These are phyloP conservation scores for Capsicum rhomboideum DNA, from an alignment of 257 asterid species.

Conservation along the genomic window DNA sequence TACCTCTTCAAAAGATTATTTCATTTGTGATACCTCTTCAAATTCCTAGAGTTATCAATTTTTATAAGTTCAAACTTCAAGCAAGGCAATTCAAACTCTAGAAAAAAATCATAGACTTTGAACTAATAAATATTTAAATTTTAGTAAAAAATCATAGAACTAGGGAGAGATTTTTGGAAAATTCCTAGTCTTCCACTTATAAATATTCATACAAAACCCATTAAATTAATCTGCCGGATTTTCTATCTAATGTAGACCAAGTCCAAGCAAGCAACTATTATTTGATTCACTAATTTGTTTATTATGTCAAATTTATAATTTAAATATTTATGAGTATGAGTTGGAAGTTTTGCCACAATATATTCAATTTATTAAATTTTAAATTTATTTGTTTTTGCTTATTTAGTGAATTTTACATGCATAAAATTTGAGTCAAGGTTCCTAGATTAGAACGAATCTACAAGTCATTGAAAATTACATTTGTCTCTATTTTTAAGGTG, in stretches of 20 bases:
- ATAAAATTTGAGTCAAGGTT: neutral
- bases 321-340: no score
- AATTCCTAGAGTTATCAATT: no score
- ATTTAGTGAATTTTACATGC: neutral
- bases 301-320: neutral
- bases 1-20: no score
- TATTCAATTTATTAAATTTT: no score
- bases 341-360: no score
- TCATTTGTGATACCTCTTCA: no score
- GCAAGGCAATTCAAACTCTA: no score
- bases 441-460: rapidly evolving
- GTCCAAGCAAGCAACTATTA: neutral
- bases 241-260: neutral
- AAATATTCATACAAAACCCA: neutral
- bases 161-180: neutral
- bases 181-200: neutral
- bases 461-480: neutral
- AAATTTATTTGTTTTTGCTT: neutral
- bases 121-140: no score
- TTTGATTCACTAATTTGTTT: neutral
- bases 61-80: no score
- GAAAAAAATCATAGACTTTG: no score
- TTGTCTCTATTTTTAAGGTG: neutral
- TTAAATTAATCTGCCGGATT: neutral
- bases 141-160: neutral